These are phyloP conservation scores for Piloderma croceum DNA, from an alignment of 768 basidiomycete species.

Conservation along the genomic window DNA sequence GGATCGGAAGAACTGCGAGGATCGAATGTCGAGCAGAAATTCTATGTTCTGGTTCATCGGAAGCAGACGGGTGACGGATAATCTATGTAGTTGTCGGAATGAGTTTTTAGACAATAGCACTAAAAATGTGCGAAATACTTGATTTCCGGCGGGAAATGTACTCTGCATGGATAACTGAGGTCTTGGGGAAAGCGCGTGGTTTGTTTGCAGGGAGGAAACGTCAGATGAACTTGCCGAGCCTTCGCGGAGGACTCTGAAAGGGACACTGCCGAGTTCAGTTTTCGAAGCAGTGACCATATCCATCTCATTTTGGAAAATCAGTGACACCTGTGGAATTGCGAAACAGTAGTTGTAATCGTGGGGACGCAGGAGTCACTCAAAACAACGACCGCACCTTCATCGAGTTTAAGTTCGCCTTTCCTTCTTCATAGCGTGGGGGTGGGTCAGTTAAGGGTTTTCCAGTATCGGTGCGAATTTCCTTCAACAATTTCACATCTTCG, in stretches of 20 bases:
- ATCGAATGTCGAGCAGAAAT: constrained; percentile 50
- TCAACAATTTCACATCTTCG: constrained; percentile 28
- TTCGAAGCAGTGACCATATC: too few species aligned
- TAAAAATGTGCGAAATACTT: too few species aligned
- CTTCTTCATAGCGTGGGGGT: constrained; percentile 37
- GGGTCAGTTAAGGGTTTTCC: constrained; percentile 25
- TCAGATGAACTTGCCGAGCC: neutral
- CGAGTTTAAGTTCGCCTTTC: constrained; percentile 2
- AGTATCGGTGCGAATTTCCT: constrained; percentile 18
- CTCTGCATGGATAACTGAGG: neutral
- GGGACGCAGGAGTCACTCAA: too few species aligned
- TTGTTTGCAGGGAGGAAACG: neutral
- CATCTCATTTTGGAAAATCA: too few species aligned
- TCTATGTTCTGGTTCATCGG: constrained; percentile 30
- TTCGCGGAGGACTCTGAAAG: neutral
- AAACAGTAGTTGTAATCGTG: too few species aligned
- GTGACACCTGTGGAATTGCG: too few species aligned
- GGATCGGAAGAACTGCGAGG: constrained; percentile 58
- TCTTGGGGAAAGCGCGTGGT: neutral
- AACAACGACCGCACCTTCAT: neutral
- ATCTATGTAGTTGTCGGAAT: too few species aligned
- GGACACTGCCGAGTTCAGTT: neutral
- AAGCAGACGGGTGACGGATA: too few species aligned
- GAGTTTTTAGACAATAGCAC: too few species aligned
- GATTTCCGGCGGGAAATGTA: neutral